Base-by-base conservation (phyloP, 768 basidiomycete genomes). In the Guyanaporus albipodus region DNA sequence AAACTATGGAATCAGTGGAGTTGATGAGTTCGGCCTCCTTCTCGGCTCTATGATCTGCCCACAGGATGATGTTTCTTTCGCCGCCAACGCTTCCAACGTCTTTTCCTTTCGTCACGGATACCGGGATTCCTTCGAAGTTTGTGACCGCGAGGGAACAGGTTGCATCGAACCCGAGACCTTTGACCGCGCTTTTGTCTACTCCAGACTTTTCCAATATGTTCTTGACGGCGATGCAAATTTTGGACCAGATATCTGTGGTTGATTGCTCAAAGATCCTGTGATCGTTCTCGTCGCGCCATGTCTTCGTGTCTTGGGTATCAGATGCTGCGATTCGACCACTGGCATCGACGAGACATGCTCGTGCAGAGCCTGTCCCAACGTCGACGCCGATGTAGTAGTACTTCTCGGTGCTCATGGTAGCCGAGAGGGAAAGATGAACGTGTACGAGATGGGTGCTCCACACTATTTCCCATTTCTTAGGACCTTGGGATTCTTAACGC, bases 241-340 rank as follows among this genome's bases (percentile, higher is more conserved):
- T 75, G 8, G 69, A 63, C 94, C 91, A 94, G 68, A 96, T 94
- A 59, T 97, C 80, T 19, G 71, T 70, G 0, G 92, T 91, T 26
- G 92, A 95, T 67, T 99, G 96, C 67, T 99, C 96, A 65, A 96
- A 99, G 71, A 98, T 93, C 46, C 86, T 77, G 63, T 91, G 83
- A 75, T 98, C 91, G 26, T 76, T 63, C 2, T 79, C 73, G 70
- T 92, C 87, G 53, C 95, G 85, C 73, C 80, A 93, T 9, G 93
- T 97, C 43, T 71, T 74, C n/a, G 86, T 97, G 18, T 81, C 77
- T 60, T 89, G 81, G 42, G 85, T 85, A 54, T 83, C 80, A 28
- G 92, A 88, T 6, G 91, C 87, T 42, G 85, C 70, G 46, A 92
- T 75, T 26, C 72, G 74, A 32, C 94, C 92, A 35, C 77, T 73